These are phyloP conservation scores for Torrubiellomyces zombiae DNA, from an alignment of 2,329 filamentous ascomycete species.

Conservation along the genomic window DNA sequence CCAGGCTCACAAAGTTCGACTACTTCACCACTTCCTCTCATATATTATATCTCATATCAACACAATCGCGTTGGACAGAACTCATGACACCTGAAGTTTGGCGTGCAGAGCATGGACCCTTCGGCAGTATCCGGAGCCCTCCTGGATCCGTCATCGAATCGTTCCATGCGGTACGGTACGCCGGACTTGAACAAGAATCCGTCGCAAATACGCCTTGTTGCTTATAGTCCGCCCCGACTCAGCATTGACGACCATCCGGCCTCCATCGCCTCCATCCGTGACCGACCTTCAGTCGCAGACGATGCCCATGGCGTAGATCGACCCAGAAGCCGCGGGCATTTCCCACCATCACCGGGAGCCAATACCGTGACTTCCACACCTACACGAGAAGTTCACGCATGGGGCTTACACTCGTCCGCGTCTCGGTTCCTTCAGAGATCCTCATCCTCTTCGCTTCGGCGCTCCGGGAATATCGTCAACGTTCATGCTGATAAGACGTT, in stretches of 20 bases:
- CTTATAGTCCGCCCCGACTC: constrained; percentile 20
- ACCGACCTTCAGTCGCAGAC: not conserved
- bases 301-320: not conserved
- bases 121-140: too few species aligned
- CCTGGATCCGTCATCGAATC: too few species aligned
- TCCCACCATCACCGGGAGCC: too few species aligned
- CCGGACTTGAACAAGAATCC: constrained; percentile 1
- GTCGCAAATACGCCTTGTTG: constrained; percentile 19
- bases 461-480: constrained; percentile 23
- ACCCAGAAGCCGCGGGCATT: too few species aligned
- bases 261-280: constrained; percentile 1
- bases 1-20: too few species aligned
- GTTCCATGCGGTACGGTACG: too few species aligned
- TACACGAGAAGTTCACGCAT: too few species aligned
- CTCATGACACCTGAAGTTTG: too few species aligned
- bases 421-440: constrained; percentile 6
- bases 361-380: too few species aligned
- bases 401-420: not conserved
- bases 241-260: constrained; percentile 5
- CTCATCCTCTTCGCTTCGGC: constrained; percentile 12
- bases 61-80: too few species aligned
- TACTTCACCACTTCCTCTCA: too few species aligned
- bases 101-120: too few species aligned
- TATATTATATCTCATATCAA: not conserved
- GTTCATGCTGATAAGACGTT: constrained; percentile 43